A percentile compares a stretch with the other conserved stretches of the same genome.
Conservation (phyloP, 495 filamentous ascomycete species). For the Penicillium fimorum region DNA sequence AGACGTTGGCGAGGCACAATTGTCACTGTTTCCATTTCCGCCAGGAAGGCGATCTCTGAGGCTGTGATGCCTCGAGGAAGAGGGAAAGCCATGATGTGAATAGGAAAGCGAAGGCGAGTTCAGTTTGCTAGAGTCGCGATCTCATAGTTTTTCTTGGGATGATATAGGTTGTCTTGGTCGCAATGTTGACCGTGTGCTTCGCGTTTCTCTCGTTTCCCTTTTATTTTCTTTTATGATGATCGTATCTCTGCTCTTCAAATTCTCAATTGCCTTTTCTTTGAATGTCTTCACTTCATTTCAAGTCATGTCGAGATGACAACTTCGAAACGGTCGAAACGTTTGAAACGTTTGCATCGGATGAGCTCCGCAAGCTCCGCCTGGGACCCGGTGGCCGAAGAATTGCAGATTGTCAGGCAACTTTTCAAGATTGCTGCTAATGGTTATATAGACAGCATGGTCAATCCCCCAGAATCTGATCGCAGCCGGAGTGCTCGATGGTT, state of each 20-base stretch:
- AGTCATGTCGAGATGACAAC: not conserved
- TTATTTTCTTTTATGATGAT: not conserved
- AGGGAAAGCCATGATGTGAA: conserved; percentile 69
- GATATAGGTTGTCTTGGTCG: not conserved
- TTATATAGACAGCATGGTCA: conserved; percentile 34
- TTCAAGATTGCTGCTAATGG: conserved; percentile 12
- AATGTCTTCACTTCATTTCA: not conserved
- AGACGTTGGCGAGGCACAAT: conserved; percentile 88
- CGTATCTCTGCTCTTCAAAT: not conserved
- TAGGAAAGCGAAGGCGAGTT: not conserved
- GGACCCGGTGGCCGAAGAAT: not conserved
- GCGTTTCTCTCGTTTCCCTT: not conserved
- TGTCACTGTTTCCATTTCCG: conserved; percentile 94
- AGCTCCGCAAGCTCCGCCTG: conserved; percentile 4
- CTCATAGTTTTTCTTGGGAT: not conserved
- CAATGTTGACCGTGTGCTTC: not conserved
- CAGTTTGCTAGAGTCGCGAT: not conserved
- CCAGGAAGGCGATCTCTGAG: conserved; percentile 88
- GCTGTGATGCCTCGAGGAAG: conserved; percentile 81
- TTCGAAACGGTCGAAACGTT: conserved; percentile 5
- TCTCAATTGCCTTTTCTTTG: not conserved
- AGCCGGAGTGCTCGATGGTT: conserved; percentile 43
- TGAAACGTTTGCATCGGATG: conserved; percentile 11
- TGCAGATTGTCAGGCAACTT: not conserved
- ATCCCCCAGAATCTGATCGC: conserved; percentile 35